Evolutionary conservation across 805 yeast genomes (phyloP).

Genomic region (Schwanniomyces occidentalis): DNA sequence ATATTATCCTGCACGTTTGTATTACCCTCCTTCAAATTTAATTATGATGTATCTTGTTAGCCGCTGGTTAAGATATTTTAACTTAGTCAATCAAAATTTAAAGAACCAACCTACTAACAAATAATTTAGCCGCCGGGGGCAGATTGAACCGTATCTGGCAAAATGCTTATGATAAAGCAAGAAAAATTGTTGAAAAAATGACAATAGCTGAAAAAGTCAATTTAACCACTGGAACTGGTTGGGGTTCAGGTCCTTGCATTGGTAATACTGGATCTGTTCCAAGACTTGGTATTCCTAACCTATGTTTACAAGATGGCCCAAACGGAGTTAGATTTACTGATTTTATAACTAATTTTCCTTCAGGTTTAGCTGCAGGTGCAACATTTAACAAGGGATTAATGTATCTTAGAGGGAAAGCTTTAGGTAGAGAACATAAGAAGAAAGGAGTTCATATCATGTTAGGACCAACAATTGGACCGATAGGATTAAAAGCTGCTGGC

Average conservation of each 20-base stretch:
- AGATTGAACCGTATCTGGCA: constrained; percentile 55
- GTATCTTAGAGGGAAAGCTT: constrained; percentile 53
- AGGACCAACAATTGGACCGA: constrained; percentile 62
- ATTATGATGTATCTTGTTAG: background rate
- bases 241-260: constrained; percentile 62
- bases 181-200: constrained; percentile 55
- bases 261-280: constrained; percentile 64
- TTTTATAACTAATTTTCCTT: constrained; percentile 55
- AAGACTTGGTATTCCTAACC: constrained; percentile 51
- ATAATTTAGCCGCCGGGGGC: constrained; percentile 43
- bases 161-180: constrained; percentile 55
- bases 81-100: no score
- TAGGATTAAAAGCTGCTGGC: constrained; percentile 61
- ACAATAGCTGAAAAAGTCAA: constrained; percentile 60
- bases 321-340: constrained; percentile 61
- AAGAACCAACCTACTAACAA: constrained; percentile 1
- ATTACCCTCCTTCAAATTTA: constrained; percentile 3
- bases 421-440: constrained; percentile 53
- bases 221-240: constrained; percentile 63
- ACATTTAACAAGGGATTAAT: constrained; percentile 56
- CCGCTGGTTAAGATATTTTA: no score
- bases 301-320: constrained; percentile 66
- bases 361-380: constrained; percentile 59
- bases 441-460: constrained; percentile 58
- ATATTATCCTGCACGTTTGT: constrained; percentile 41